Evolutionary conservation across 1,284 basidiomycete genomes (phyloP).

Genomic region (Trichosporon asahii): DNA sequence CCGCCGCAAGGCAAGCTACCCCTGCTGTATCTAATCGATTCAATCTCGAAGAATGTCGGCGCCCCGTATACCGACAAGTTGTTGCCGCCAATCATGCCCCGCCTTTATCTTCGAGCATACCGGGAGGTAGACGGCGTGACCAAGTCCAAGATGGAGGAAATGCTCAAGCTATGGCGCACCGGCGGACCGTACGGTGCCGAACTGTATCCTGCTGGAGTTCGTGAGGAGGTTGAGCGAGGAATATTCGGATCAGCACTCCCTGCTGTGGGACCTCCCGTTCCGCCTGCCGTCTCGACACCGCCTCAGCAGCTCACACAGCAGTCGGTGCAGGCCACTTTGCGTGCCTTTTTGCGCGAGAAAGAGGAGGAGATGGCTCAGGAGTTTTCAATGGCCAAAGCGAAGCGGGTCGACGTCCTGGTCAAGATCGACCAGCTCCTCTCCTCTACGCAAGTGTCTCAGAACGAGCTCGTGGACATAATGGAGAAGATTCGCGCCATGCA

Average conservation of each 20-base stretch:
- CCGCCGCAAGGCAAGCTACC: conserved; percentile 88
- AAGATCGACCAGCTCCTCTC: conserved; percentile 42
- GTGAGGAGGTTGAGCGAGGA: conserved; percentile 40
- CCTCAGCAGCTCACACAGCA: conserved; percentile 19
- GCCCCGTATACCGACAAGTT: conserved; percentile 82
- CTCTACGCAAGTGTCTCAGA: conserved; percentile 33
- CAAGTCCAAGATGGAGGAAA: conserved; percentile 90
- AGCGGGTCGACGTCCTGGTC: conserved; percentile 42
- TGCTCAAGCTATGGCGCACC: conserved; percentile 86
- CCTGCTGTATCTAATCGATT: conserved; percentile 90
- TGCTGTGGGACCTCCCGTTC: not conserved
- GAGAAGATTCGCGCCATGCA: conserved; percentile 41
- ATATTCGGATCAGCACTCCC: conserved; percentile 37
- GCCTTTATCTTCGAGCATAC: conserved; percentile 80
- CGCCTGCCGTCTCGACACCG: not conserved
- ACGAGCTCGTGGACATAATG: conserved; percentile 44
- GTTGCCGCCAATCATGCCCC: conserved; percentile 64
- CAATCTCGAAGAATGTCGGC: conserved; percentile 91
- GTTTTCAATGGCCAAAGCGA: conserved; percentile 20
- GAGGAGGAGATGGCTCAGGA: conserved; percentile 39
- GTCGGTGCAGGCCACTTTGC: conserved; percentile 31
- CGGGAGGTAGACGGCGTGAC: conserved; percentile 74
- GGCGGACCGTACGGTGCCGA: conserved; percentile 74
- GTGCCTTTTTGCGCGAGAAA: conserved; percentile 32
- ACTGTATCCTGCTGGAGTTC: conserved; percentile 56